Percentiles rank a stretch among this genome's conserved stretches.
Evolutionary conservation across 306 rosid species (phyloP).

Genomic region (Abrus precatorius): DNA sequence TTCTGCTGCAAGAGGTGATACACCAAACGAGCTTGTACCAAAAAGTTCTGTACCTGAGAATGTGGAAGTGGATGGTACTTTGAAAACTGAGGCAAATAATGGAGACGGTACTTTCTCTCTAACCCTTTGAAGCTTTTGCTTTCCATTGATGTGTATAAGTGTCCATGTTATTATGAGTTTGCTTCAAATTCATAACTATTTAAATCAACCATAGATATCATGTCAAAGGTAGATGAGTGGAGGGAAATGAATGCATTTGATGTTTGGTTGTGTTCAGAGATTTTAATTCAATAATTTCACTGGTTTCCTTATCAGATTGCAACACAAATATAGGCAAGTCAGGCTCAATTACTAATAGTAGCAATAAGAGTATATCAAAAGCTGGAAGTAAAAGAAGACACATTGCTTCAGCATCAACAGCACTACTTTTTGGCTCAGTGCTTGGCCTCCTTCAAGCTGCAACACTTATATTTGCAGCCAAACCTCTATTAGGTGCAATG

Average conservation of each 20-base stretch:
- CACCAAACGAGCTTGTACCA: conserved; percentile 28
- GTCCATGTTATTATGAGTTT: conserved; percentile 2
- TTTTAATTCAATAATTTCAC: neutral
- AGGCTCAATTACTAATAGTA: conserved; percentile 26
- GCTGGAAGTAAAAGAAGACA: conserved; percentile 58
- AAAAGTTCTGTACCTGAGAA: conserved; percentile 25
- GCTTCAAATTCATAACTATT: neutral
- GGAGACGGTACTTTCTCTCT: conserved; percentile 52
- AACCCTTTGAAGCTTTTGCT: neutral
- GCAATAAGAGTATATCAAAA: conserved; percentile 49
- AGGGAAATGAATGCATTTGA: neutral
- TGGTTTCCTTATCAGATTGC: conserved; percentile 50
- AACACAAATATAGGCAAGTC: conserved; percentile 44
- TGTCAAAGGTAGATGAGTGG: neutral
- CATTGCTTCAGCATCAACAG: conserved; percentile 94
- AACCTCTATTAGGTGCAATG: conserved; percentile 78
- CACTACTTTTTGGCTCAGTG: conserved; percentile 81
- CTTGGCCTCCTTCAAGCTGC: conserved; percentile 87
- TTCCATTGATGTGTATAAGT: neutral
- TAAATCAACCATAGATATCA: neutral
- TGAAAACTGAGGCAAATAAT: conserved; percentile 36
- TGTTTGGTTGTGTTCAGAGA: conserved; percentile 29
- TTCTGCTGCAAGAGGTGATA: conserved; percentile 29
- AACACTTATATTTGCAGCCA: conserved; percentile 75
- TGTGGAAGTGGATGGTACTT: conserved; percentile 38